Evolutionary conservation across 2,329 filamentous ascomycete genomes (phyloP).

Genomic region (Colletotrichum limetticola): DNA sequence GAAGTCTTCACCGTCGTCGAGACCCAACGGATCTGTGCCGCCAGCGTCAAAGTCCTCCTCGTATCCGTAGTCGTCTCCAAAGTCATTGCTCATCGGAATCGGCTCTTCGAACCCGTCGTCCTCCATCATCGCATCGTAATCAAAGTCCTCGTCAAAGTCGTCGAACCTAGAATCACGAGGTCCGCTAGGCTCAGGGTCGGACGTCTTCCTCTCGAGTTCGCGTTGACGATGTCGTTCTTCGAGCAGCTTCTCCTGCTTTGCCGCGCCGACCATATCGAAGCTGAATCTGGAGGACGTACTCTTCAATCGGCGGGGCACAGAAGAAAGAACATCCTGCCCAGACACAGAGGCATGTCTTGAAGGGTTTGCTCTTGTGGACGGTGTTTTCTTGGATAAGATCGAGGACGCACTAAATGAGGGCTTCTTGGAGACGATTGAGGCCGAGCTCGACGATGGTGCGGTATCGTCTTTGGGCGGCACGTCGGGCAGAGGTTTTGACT

Average conservation of each 20-base stretch:
- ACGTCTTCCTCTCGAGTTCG: slow-evolving; percentile 68
- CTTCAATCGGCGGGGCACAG: slow-evolving; percentile 73
- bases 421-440: slow-evolving; percentile 47
- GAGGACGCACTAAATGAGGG: slow-evolving; percentile 41
- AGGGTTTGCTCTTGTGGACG: slow-evolving; percentile 51
- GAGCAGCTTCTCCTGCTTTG: slow-evolving; percentile 73
- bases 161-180: slow-evolving; percentile 66
- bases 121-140: slow-evolving; percentile 73
- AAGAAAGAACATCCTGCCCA: slow-evolving; percentile 55
- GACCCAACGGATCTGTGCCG: slow-evolving; percentile 39
- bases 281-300: slow-evolving; percentile 85
- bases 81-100: slow-evolving; percentile 70
- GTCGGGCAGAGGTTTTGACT: slow-evolving; percentile 37
- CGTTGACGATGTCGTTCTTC: slow-evolving; percentile 79
- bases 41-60: slow-evolving; percentile 42
- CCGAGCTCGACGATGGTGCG: slow-evolving; percentile 42
- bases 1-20: slow-evolving; percentile 14
- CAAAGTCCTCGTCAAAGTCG: slow-evolving; percentile 72
- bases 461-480: slow-evolving; percentile 52
- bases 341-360: slow-evolving; percentile 66
- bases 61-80: slow-evolving; percentile 48
- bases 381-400: slow-evolving; percentile 39
- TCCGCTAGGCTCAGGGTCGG: slow-evolving; percentile 46
- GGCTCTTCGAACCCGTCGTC: slow-evolving; percentile 74
- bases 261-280: slow-evolving; percentile 81